Evolutionary conservation across 2,329 filamentous ascomycete species (phyloP), one percentile per base, ranked within the genome.

Genomic region (Xylogone sp.): DNA sequence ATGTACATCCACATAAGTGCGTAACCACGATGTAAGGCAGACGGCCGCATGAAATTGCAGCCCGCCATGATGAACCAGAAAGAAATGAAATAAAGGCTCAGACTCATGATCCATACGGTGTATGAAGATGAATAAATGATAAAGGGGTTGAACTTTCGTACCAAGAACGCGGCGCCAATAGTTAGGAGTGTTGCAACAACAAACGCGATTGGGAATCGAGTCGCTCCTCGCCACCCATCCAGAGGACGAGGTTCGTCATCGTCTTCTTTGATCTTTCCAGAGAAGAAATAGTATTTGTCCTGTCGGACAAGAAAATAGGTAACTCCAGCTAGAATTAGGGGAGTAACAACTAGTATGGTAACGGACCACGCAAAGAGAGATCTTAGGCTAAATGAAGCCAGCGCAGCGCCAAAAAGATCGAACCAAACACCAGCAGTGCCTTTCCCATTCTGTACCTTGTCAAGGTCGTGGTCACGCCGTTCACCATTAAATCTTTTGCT

Each of bases 81-180:
- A 19, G 86, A 68, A 53, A 87, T 84, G 63, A 94, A 83, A 76
- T 91, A 96, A 1, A 90, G 76, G 1, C 88, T 88, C 0, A 93
- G 65, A 73, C 91, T 88, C 86, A 95, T 95, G 22, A 83, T 82
- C 90, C 91, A 96, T 1, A 97, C 87, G 4, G 88, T 78, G 66
- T 94, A 97, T 45, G 85, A 79, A 61, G 88, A 95, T 70, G 90
- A 92, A 71, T 97, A 94, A n/a, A 94, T 75, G 61, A 97, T 90
- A 61, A 90, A 81, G 1, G 93, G 91, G 64, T 97, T 97, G 65
- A 93, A 73, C 68, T 94, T 95, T 34, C 82, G 81, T 42, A 96
- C 63, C 48, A 97, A 70, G 59, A 88, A 88, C 1, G 88, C 87
- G 18, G 90, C 75, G 0, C 82, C 88, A 21, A 95, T 68, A 0